Evolutionary conservation across 2,329 filamentous ascomycete species (phyloP), one percentile per base, ranked within the genome.

Genomic region (Colletotrichum melonis): DNA sequence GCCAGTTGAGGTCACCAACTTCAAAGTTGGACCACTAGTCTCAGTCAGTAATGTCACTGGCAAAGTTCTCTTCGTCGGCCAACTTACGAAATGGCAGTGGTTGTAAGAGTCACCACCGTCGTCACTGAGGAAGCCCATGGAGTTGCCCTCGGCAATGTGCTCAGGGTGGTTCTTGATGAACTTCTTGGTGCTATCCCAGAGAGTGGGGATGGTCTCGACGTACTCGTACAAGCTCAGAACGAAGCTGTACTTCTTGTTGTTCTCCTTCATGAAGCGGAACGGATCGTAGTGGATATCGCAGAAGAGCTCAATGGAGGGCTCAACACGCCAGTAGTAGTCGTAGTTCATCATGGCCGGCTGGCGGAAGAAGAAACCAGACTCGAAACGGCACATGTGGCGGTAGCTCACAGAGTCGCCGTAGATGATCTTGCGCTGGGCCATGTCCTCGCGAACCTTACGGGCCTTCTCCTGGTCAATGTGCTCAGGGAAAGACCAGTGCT

Each of bases 291-390:
- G 90, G 80, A 99, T 90, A 81, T 99, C 97, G 85, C 97, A 99
- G 89, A 91, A 98, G 75, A 99, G 92, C 87, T 98, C 94, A 81
- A 99, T 92, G 84, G 94, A 97, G 78, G 97, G 97, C 88, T 99
- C 97, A 16, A 99, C 97, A 78, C 97, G 94, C 97, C 97, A 99
- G 90, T 99, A 99, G 91, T 95, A 99, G 81, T 99, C 97, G 84
- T 97, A 99, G 82, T 98, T 95, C 83, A 94, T 86, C 94, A 99
- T 95, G 77, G 98, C 86, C 35, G 91, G 90, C 83, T 99, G 97
- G 74, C 93, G 95, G 91, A 98, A 99, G 89, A 99, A 99, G 89
- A 99, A 99, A 52, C 97, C 97, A 8, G 96, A 98, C 85, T 99
- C 97, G 82, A 98, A 99, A 76, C 97, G 94, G 85, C 97, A 99